Evolutionary conservation across 345 rosid genomes (phyloP).

Genomic region (Gossypium anomalum): DNA sequence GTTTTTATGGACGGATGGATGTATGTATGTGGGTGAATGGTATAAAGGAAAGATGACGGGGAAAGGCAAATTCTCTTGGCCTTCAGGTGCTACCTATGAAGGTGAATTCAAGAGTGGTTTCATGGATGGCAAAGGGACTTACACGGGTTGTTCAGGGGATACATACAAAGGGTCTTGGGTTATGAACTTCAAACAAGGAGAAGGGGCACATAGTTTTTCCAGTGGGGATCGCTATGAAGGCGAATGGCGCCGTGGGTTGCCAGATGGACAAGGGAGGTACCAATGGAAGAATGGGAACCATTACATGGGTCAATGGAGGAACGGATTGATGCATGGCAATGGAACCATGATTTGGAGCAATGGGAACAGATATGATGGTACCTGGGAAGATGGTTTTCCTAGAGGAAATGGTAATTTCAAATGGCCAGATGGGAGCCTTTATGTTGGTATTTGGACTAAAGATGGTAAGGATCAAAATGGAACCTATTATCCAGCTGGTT

Average conservation of each 20-base stretch:
- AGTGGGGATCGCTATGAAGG: constrained; percentile 86
- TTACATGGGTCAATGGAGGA: constrained; percentile 82
- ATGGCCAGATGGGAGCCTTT: constrained; percentile 74
- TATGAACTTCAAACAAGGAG: constrained; percentile 82
- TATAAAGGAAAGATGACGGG: constrained; percentile 64
- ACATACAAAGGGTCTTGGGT: constrained; percentile 79
- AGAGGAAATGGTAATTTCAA: constrained; percentile 81
- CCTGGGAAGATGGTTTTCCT: constrained; percentile 84
- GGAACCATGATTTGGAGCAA: constrained; percentile 83
- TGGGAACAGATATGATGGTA: constrained; percentile 86
- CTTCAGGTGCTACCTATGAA: constrained; percentile 88
- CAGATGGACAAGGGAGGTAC: constrained; percentile 85
- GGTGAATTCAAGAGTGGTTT: constrained; percentile 85
- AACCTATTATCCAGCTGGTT: constrained; percentile 67
- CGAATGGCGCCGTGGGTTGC: constrained; percentile 79
- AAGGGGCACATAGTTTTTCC: constrained; percentile 58
- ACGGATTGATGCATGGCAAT: constrained; percentile 66
- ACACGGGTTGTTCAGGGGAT: constrained; percentile 62
- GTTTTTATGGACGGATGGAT: constrained; percentile 87
- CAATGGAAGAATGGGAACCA: constrained; percentile 83
- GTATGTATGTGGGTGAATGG: constrained; percentile 94
- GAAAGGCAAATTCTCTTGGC: constrained; percentile 86
- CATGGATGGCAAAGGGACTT: constrained; percentile 94
- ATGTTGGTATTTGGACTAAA: constrained; percentile 89
- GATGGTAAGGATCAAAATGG: constrained; percentile 76